Conservation (phyloP, 1,284 basidiomycete genomes). For the Fomitopsis palustris region DNA sequence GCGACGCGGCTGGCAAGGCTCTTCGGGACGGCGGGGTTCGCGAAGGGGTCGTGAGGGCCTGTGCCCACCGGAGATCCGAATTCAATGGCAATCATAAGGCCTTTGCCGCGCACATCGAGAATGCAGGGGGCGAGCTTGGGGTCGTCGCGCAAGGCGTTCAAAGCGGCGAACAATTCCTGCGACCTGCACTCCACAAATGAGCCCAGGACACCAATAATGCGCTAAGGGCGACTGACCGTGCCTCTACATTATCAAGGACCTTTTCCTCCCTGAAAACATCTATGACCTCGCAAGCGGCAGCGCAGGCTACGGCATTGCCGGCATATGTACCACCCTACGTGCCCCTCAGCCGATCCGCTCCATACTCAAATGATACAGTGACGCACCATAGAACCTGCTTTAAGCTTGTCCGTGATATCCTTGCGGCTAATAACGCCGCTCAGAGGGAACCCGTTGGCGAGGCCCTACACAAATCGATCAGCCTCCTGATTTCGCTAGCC, state of each 20-base stretch:
- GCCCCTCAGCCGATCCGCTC: slow-evolving; percentile 7
- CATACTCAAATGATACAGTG: neutral
- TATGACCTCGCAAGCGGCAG: slow-evolving; percentile 79
- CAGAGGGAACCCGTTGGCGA: slow-evolving; percentile 94
- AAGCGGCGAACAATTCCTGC: slow-evolving; percentile 61
- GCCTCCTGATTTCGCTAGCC: neutral
- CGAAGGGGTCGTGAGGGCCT: slow-evolving; percentile 39
- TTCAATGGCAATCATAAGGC: slow-evolving; percentile 82
- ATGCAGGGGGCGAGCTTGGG: slow-evolving; percentile 52
- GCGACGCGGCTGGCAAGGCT: slow-evolving; percentile 75
- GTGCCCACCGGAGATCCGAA: slow-evolving; percentile 61
- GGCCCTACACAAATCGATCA: slow-evolving; percentile 44
- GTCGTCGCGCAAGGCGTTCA: slow-evolving; percentile 54
- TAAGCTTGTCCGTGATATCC: slow-evolving; percentile 79
- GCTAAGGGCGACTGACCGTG: slow-evolving; percentile 42
- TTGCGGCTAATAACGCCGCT: slow-evolving; percentile 82
- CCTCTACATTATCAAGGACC: slow-evolving; percentile 75
- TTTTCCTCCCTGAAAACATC: slow-evolving; percentile 79
- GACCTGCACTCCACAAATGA: slow-evolving; percentile 44
- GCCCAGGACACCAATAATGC: neutral
- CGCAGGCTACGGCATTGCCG: slow-evolving; percentile 87
- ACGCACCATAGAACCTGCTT: slow-evolving; percentile 75
- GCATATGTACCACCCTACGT: slow-evolving; percentile 83
- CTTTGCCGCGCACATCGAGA: slow-evolving; percentile 75
- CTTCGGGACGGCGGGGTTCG: slow-evolving; percentile 45